phyloP scores from a whole-genome alignment of 2,329 filamentous ascomycete genomes.

The Fusarium sp. region DNA sequence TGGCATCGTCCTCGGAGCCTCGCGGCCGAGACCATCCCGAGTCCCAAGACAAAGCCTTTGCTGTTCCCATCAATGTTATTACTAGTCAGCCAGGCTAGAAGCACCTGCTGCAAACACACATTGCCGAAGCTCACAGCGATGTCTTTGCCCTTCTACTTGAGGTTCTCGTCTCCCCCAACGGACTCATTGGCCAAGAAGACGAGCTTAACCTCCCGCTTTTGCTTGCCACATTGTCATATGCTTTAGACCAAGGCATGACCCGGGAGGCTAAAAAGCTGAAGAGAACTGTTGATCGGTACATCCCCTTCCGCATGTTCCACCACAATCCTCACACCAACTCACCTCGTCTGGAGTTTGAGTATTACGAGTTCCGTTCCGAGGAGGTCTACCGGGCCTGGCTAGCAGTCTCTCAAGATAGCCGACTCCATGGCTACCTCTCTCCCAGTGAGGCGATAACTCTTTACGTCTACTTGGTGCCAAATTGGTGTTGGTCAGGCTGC shows the following conservation, averaged over 20 bases:
- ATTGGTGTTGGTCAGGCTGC: background rate
- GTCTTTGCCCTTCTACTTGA: conserved; percentile 38
- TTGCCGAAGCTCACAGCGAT: conserved; percentile 9
- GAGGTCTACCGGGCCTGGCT: conserved; percentile 40
- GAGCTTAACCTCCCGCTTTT: conserved; percentile 38
- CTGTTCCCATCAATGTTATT: background rate
- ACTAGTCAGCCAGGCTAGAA: conserved; percentile 7
- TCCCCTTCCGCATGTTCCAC: conserved; percentile 34
- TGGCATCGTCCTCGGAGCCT: background rate
- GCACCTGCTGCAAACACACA: conserved; percentile 1
- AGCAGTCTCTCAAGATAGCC: background rate
- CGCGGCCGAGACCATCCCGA: background rate
- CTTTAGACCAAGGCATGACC: conserved; percentile 23
- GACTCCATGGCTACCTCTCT: background rate
- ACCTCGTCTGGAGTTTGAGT: background rate
- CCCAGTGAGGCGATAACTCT: background rate
- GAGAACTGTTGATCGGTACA: conserved; percentile 32
- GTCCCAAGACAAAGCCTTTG: background rate
- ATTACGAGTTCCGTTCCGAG: conserved; percentile 36
- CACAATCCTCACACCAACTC: conserved; percentile 23
- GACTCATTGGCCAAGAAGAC: conserved; percentile 32
- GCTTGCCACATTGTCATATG: conserved; percentile 19
- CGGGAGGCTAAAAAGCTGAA: conserved; percentile 30
- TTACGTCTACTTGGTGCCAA: conserved; percentile 11
- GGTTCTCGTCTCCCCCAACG: conserved; percentile 14